These are phyloP conservation scores for Colletotrichum aenigma DNA, from an alignment of 2,329 filamentous ascomycete genomes.

Conservation along the genomic window DNA sequence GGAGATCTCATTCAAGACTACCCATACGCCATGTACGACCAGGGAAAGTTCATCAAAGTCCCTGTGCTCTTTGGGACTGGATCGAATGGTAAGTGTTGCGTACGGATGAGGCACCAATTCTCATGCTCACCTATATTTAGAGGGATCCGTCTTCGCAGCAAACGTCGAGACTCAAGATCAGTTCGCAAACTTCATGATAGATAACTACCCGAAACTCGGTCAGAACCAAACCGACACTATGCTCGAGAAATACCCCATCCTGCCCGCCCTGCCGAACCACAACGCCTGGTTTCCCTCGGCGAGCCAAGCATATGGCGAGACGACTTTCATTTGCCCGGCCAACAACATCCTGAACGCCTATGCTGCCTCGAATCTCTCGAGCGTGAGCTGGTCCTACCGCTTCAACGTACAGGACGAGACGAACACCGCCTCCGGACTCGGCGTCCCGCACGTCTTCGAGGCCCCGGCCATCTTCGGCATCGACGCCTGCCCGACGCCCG, in stretches of 20 bases:
- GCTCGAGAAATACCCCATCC: conserved; percentile 41
- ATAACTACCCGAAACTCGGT: conserved; percentile 52
- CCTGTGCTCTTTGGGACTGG: conserved; percentile 50
- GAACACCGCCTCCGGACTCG: conserved; percentile 40
- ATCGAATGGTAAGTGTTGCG: conserved; percentile 40
- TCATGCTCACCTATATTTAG: conserved; percentile 28
- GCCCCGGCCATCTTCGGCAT: conserved; percentile 54
- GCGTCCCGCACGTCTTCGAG: conserved; percentile 54
- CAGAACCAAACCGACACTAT: conserved; percentile 37
- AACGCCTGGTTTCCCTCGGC: conserved; percentile 47
- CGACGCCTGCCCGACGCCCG: conserved; percentile 31
- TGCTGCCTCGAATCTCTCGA: conserved; percentile 16
- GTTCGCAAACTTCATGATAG: conserved; percentile 43
- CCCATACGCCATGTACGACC: conserved; percentile 43
- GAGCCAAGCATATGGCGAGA: conserved; percentile 48
- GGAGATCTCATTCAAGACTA: conserved; percentile 47
- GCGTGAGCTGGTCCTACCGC: conserved; percentile 48
- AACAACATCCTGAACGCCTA: conserved; percentile 42
- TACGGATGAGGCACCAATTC: too few relatives aligned
- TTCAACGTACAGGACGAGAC: conserved; percentile 50
- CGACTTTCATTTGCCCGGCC: conserved; percentile 48
- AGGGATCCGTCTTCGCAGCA: conserved; percentile 50
- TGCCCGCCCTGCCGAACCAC: conserved; percentile 39
- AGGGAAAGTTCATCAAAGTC: conserved; percentile 45
- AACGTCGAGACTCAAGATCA: conserved; percentile 38